Conservation (phyloP, 768 basidiomycete species). For the Leccinum sublutescens region DNA sequence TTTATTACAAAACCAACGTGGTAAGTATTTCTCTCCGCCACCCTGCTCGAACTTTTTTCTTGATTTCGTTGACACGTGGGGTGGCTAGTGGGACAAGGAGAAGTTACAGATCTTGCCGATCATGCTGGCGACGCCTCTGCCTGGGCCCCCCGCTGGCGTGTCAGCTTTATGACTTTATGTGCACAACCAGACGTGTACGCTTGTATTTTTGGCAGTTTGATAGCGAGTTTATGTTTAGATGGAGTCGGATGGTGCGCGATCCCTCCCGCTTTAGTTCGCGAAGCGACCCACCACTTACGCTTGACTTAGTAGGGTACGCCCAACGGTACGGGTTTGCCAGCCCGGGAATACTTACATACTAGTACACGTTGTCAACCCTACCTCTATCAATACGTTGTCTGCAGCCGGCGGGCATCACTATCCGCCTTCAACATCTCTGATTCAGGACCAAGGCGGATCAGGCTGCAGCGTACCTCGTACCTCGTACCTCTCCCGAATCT, state of each 20-base stretch:
- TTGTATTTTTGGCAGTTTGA: not conserved
- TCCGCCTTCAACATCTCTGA: slow-evolving; percentile 34
- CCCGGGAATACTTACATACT: not conserved
- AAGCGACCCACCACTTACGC: not conserved
- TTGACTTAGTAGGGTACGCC: not conserved
- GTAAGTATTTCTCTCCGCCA: slow-evolving; percentile 10
- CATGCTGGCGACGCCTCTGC: slow-evolving; percentile 28
- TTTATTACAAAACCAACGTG: slow-evolving; percentile 25
- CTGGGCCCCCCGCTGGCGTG: slow-evolving; percentile 9
- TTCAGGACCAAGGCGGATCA: slow-evolving; percentile 51
- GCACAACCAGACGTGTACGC: not conserved
- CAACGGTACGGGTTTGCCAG: not conserved
- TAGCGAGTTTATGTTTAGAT: not conserved
- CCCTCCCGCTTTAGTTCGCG: not conserved
- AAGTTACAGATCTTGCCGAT: slow-evolving; percentile 52
- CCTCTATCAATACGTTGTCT: not conserved
- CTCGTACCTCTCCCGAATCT: slow-evolving; percentile 44
- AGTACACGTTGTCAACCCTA: not conserved
- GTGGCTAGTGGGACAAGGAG: slow-evolving; percentile 55
- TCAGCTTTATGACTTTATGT: not conserved
- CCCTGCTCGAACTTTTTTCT: not conserved
- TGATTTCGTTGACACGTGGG: not conserved
- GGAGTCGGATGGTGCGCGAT: not conserved
- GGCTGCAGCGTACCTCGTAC: slow-evolving; percentile 34
- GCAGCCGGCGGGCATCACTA: slow-evolving; percentile 18